phyloP scores from a whole-genome alignment of 345 rosid species.

The Anacardium occidentale region DNA sequence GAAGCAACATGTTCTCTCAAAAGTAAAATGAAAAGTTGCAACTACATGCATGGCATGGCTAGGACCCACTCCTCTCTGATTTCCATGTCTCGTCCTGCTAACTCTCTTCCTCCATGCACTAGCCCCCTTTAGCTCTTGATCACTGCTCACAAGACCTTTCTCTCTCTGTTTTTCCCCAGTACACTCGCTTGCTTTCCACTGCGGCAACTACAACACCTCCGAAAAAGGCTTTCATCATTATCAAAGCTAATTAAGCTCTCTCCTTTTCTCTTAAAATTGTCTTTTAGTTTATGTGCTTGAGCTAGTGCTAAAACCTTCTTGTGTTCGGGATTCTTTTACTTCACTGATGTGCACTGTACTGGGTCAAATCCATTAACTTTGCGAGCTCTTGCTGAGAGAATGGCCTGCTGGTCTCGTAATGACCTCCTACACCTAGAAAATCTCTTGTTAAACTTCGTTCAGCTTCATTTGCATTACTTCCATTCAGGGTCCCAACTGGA shows the following conservation, averaged over 20 bases:
- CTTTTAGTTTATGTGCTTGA: not conserved
- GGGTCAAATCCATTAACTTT: conserved; percentile 25
- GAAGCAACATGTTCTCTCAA: not conserved
- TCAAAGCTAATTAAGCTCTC: not conserved
- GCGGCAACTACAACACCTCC: conserved; percentile 4
- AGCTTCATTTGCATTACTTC: conserved; percentile 12
- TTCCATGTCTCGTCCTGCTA: conserved; percentile 8
- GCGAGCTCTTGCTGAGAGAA: conserved; percentile 29
- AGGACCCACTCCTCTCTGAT: conserved; percentile 3
- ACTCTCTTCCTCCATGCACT: conserved; percentile 4
- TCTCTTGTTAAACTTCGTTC: conserved; percentile 40
- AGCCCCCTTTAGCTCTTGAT: not conserved
- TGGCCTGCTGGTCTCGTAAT: conserved; percentile 21
- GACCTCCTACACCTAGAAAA: conserved; percentile 43
- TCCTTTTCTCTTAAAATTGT: not conserved
- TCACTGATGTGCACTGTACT: conserved; percentile 25
- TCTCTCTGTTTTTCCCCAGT: not conserved
- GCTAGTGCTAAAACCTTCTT: not conserved
- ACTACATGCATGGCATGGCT: conserved; percentile 19
- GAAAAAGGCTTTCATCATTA: conserved; percentile 5
- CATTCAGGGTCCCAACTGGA: conserved; percentile 13
- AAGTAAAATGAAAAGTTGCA: not conserved
- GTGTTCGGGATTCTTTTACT: not conserved
- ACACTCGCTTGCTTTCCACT: conserved; percentile 5
- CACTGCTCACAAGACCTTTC: not conserved